Conservation (phyloP, 805 yeast genomes). For the Nakazawaea holstii region DNA sequence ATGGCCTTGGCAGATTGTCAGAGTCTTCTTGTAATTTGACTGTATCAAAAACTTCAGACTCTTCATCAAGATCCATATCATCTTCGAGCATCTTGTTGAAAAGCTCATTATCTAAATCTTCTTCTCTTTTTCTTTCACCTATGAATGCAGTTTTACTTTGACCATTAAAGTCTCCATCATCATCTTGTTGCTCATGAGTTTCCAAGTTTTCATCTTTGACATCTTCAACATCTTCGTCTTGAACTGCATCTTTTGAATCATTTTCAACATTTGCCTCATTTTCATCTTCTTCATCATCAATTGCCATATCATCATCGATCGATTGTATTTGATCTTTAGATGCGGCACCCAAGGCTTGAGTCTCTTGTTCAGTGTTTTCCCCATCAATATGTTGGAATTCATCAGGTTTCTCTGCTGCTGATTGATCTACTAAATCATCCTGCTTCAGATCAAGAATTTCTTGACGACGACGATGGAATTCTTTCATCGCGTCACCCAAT, state of each 20-base stretch:
- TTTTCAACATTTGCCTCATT: constrained; percentile 25
- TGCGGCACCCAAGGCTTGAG: constrained; percentile 93
- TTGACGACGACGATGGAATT: constrained; percentile 84
- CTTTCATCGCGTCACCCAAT: constrained; percentile 87
- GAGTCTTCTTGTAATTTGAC: constrained; percentile 18
- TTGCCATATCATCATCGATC: constrained; percentile 75
- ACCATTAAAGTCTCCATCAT: constrained; percentile 43
- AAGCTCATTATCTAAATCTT: constrained; percentile 24
- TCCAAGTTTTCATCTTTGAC: constrained; percentile 21
- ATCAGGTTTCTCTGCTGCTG: constrained; percentile 68
- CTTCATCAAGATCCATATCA: constrained; percentile 26
- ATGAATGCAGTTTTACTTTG: constrained; percentile 45
- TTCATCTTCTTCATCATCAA: constrained; percentile 58
- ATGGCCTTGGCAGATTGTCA: constrained; percentile 39
- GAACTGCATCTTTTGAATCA: constrained; percentile 23
- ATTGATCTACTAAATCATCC: constrained; percentile 43
- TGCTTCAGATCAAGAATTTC: constrained; percentile 71
- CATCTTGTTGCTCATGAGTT: constrained; percentile 16
- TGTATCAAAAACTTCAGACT: constrained; percentile 15
- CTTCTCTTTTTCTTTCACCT: constrained; percentile 40
- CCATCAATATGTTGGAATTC: constrained; percentile 83
- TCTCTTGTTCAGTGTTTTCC: constrained; percentile 68
- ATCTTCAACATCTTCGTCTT: constrained; percentile 19
- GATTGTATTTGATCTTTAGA: constrained; percentile 71
- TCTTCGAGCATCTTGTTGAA: constrained; percentile 20